phyloP scores from a whole-genome alignment of 106 monocot genomes.

The Dendrobium officinale region DNA sequence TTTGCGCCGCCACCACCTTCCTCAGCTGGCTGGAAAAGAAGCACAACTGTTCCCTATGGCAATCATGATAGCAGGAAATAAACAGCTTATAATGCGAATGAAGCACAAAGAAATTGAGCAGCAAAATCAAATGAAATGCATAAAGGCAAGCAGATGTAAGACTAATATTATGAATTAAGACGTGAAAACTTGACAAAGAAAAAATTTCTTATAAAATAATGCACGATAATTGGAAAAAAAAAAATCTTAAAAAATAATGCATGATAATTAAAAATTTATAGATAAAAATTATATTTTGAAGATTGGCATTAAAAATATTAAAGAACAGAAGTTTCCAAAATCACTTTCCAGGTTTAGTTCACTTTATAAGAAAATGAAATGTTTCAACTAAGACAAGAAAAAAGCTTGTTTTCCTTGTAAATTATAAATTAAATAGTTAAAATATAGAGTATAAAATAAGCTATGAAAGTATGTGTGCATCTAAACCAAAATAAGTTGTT shows the following conservation, averaged over 20 bases:
- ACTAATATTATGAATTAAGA: background rate
- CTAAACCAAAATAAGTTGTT: too few relatives aligned
- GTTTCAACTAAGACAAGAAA: too few relatives aligned
- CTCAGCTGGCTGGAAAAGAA: slow-evolving; percentile 96
- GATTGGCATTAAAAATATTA: background rate
- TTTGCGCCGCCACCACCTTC: slow-evolving; percentile 87
- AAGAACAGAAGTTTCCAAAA: background rate
- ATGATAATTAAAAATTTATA: background rate
- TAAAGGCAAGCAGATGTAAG: background rate
- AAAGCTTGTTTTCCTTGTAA: too few relatives aligned
- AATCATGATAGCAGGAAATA: background rate
- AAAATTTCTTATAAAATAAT: background rate
- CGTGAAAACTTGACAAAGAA: background rate
- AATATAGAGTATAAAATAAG: too few relatives aligned
- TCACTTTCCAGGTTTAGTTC: background rate
- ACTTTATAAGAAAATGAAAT: background rate
- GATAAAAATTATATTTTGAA: background rate
- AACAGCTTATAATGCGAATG: background rate
- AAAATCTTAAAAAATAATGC: background rate
- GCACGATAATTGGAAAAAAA: background rate
- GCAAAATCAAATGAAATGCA: background rate
- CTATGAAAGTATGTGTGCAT: too few relatives aligned
- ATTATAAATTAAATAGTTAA: too few relatives aligned
- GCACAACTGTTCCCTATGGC: slow-evolving; percentile 74
- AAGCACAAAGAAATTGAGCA: background rate